Base-by-base conservation (phyloP, 78 protist species). In the Polysphondylium violaceum region DNA sequence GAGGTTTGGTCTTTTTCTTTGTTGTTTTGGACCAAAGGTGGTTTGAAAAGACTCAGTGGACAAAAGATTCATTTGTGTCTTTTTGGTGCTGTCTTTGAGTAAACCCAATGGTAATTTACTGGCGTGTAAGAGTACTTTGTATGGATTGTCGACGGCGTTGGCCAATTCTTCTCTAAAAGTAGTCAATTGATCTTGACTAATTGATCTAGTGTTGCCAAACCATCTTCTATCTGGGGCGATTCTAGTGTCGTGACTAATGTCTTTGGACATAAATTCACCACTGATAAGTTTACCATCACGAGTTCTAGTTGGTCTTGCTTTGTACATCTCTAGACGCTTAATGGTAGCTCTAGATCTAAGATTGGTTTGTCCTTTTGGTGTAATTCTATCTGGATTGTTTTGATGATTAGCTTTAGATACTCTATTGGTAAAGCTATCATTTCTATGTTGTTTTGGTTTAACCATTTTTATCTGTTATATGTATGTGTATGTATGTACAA, bases 1-100 rank as follows among this genome's bases (percentile, higher is more conserved):
- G 23, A 96, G 78, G 33, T 94, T 88, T 19, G 98, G 98, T 29
- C 97, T 72, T 92, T 96, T 95, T 40, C 99, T 86, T 40, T 56
- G 89, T 27, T 94, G 56, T n/a, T 76, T 65, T 41, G 94, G 91
- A 4, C 99, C 99, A 41, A 99, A 99, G 11, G 99, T 95, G 1
- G 68, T 40, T 36, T 87, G 95, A 51, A 96, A 99, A 17, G 96
- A 8, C 94, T 97, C 98, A 6, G 93, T 83, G 19, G 79, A 35
- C 23, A 74, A 47, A 9, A 89, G 59, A 51, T 89, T 76, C 88
- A 76, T 76, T 73, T 74, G 88, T 11, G 83, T 50, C 33, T 73
- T 76, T 27, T 74, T 76, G 7, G 87, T 61, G 1, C 65, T 31
- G 55, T 89, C 88, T 40, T 74, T 89, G 7, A 93, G 56, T 5